A percentile compares a stretch with the other conserved stretches of the same genome.
Evolutionary conservation across 1,139 yeast genomes (phyloP).

Genomic region (Waltiozyma sp.): DNA sequence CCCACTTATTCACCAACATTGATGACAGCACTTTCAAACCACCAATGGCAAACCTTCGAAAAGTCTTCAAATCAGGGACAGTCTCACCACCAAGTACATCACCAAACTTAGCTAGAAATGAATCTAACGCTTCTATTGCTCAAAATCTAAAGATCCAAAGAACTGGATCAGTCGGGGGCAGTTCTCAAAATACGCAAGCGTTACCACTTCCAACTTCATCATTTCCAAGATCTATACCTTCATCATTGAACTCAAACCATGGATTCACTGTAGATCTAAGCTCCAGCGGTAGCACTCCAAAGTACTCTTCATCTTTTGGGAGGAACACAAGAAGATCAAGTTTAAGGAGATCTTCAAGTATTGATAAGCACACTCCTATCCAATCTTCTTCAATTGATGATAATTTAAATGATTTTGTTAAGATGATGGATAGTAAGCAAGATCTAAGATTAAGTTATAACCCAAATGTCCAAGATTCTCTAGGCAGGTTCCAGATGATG

Average conservation of each 20-base stretch:
- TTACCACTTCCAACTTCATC: constrained; percentile 5
- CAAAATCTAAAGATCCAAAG: constrained; percentile 23
- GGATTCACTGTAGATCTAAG: constrained; percentile 17
- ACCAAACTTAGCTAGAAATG: constrained; percentile 22
- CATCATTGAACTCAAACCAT: constrained; percentile 15
- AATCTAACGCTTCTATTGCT: constrained; percentile 28
- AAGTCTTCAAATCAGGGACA: constrained; percentile 14
- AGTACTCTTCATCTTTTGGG: constrained; percentile 29
- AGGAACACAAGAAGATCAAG: constrained; percentile 27
- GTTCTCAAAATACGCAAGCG: constrained; percentile 4
- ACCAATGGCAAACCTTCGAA: constrained; percentile 5
- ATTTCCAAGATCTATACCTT: constrained; percentile 24
- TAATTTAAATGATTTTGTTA: constrained; percentile 71
- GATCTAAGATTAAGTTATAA: constrained; percentile 38
- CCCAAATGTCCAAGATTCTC: constrained; percentile 27
- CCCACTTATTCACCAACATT: constrained; percentile 43
- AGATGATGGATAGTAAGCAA: constrained; percentile 65
- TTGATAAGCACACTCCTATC: constrained; percentile 2
- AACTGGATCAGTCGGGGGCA: constrained; percentile 15
- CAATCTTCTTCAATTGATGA: constrained; percentile 37
- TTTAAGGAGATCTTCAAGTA: constrained; percentile 22
- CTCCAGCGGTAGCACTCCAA: constrained; percentile 26
- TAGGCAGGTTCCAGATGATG: constrained; percentile 37
- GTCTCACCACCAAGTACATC: constrained; percentile 10
- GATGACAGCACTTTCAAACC: constrained; percentile 20